Conservation (phyloP, 495 filamentous ascomycete genomes). For the Neurospora sp. region DNA sequence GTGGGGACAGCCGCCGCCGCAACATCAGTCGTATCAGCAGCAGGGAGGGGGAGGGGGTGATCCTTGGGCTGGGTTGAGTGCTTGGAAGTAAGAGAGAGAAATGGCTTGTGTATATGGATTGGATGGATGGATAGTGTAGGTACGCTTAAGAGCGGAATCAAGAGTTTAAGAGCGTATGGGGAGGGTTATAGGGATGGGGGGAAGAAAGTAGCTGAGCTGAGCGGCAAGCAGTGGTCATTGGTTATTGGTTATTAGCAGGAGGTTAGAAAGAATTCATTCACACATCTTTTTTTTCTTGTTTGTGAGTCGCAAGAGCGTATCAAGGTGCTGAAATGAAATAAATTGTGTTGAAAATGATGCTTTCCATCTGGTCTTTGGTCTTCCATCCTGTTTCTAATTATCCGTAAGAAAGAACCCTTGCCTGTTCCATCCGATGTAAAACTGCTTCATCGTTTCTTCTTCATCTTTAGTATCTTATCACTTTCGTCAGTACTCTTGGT, state of each 20-base stretch:
- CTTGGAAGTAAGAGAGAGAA: conserved; percentile 57
- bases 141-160: neutral
- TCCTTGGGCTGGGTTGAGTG: conserved; percentile 80
- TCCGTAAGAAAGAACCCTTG: too few relatives aligned
- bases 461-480: too few relatives aligned
- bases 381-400: too few relatives aligned
- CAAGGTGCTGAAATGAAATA: too few relatives aligned
- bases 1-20: conserved; percentile 8
- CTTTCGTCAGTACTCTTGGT: too few relatives aligned
- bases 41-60: conserved; percentile 40
- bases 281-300: neutral
- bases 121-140: neutral
- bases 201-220: neutral
- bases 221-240: neutral
- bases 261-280: neutral
- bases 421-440: too few relatives aligned
- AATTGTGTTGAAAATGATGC: too few relatives aligned
- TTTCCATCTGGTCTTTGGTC: too few relatives aligned
- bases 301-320: neutral
- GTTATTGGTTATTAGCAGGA: neutral
- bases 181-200: neutral
- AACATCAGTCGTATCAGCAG: conserved; percentile 33
- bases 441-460: too few relatives aligned
- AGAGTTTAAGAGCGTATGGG: neutral
- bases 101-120: neutral